Evolutionary conservation across 768 basidiomycete species (phyloP).

Genomic region (Naganishia vishniacii): DNA sequence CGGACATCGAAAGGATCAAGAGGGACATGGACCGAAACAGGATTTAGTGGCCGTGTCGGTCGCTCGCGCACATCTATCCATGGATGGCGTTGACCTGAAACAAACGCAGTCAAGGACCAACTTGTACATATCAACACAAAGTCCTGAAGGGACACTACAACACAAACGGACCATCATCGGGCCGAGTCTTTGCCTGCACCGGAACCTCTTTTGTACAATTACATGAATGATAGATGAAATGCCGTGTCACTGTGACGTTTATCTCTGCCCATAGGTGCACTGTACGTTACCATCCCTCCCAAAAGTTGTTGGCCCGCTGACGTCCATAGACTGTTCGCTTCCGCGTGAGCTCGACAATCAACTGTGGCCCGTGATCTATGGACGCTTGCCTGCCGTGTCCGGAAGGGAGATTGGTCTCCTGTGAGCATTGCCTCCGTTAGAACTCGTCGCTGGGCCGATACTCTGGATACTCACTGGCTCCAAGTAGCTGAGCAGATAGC

Average conservation of each 20-base stretch:
- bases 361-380: not conserved
- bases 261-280: too few species aligned
- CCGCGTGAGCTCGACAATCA: not conserved
- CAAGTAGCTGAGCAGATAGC: not conserved
- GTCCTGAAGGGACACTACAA: too few species aligned
- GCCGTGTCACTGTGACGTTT: not conserved
- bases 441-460: too few species aligned
- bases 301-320: not conserved
- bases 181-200: too few species aligned
- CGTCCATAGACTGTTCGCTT: not conserved
- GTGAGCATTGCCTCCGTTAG: too few species aligned
- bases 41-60: not conserved
- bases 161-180: constrained; percentile 4
- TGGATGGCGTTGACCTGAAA: too few species aligned
- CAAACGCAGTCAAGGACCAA: too few species aligned
- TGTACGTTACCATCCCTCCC: not conserved
- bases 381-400: too few species aligned
- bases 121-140: too few species aligned
- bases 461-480: not conserved
- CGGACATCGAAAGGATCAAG: constrained; percentile 21
- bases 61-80: not conserved
- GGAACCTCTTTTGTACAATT: constrained; percentile 8
- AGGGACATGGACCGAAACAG: constrained; percentile 16
- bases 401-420: too few species aligned
- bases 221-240: not conserved